phyloP scores from a whole-genome alignment of 2,329 filamentous ascomycete species.

The Mycogone perniciosa region DNA sequence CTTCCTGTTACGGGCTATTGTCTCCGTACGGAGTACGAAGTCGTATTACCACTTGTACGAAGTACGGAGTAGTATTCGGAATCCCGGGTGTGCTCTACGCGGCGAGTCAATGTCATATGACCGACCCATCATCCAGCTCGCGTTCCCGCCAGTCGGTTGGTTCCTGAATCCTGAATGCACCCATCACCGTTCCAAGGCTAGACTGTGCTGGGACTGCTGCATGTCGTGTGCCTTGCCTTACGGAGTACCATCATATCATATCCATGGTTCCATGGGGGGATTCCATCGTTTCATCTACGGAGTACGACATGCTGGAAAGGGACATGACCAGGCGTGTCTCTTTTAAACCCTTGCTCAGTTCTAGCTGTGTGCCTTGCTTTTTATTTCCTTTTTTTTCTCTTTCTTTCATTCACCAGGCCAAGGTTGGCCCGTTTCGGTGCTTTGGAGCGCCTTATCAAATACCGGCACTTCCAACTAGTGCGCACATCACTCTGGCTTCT shows the following conservation, averaged over 20 bases:
- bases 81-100: slow-evolving; percentile 9
- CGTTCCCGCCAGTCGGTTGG: too few relatives aligned
- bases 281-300: too few relatives aligned
- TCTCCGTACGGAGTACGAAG: neutral
- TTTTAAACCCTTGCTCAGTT: slow-evolving; percentile 3
- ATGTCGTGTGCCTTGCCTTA: too few relatives aligned
- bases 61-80: slow-evolving; percentile 5
- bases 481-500: neutral
- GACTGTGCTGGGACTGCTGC: too few relatives aligned
- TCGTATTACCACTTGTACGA: neutral
- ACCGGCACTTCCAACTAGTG: too few relatives aligned
- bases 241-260: too few relatives aligned
- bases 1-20: too few relatives aligned
- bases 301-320: neutral
- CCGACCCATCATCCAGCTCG: slow-evolving; percentile 1
- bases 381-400: neutral
- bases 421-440: neutral
- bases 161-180: too few relatives aligned
- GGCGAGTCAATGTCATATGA: slow-evolving; percentile 9
- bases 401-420: neutral
- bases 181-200: too few relatives aligned
- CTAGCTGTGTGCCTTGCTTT: slow-evolving; percentile 1
- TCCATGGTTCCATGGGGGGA: too few relatives aligned
- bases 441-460: neutral
- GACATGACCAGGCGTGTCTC: neutral